Conservation (phyloP, 352 stramenopile species). For the Phytophthora agathidicida region DNA sequence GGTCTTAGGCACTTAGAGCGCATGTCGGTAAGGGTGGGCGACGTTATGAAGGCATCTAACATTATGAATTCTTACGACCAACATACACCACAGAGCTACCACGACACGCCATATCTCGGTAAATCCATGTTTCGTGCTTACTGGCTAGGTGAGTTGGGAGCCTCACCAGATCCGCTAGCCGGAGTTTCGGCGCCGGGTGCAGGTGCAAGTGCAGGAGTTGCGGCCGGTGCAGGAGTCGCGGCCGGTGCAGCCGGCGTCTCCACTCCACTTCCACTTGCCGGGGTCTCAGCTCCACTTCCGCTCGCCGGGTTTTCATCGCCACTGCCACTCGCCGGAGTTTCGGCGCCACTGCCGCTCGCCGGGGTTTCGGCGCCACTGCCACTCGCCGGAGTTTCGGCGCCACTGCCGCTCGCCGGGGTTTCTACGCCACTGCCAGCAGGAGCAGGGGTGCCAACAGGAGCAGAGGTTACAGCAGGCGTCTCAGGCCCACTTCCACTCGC, state of each 20-base stretch:
- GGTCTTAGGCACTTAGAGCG: too few relatives aligned
- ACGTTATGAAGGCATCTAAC: slow-evolving; percentile 23
- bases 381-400: neutral
- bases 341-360: too few relatives aligned
- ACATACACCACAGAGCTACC: slow-evolving; percentile 27
- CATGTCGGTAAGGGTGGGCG: neutral
- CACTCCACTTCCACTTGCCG: neutral
- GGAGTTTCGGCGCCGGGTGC: neutral
- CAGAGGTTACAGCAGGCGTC: slow-evolving; percentile 7
- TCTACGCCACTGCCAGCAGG: neutral
- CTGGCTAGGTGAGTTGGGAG: slow-evolving; percentile 2
- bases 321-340: too few relatives aligned
- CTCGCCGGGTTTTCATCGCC: too few relatives aligned
- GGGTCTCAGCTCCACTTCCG: neutral
- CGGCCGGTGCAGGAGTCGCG: neutral
- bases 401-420: neutral
- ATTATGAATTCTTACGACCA: slow-evolving; percentile 36
- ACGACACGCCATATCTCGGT: slow-evolving; percentile 22
- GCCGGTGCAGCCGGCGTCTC: neutral
- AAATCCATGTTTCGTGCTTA: slow-evolving; percentile 29
- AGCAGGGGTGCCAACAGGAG: slow-evolving; percentile 12
- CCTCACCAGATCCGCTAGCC: neutral
- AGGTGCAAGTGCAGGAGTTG: neutral
- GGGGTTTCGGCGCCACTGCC: too few relatives aligned
- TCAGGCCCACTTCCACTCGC: neutral